A percentile compares a stretch with the other conserved stretches of the same genome.
These are phyloP conservation scores for Barnettozyma hawaiiensis DNA, from an alignment of 1,139 yeast species.

Conservation along the genomic window DNA sequence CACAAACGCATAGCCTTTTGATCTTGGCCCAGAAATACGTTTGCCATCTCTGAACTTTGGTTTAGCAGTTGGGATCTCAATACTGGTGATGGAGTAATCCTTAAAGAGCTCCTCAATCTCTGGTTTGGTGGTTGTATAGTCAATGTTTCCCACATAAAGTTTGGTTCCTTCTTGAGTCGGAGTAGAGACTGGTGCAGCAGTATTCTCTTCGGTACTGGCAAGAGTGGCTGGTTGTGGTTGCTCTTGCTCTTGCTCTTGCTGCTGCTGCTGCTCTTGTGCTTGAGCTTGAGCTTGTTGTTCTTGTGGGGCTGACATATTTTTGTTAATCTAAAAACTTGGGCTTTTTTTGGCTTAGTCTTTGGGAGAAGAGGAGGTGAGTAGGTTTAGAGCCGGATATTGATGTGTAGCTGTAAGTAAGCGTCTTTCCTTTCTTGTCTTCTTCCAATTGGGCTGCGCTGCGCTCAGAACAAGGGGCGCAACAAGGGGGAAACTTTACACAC, in stretches of 20 bases:
- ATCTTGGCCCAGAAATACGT: slow-evolving; percentile 8
- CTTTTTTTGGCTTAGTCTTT: neutral
- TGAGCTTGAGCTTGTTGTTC: no score
- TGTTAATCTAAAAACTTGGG: no score
- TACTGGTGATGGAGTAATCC: slow-evolving; percentile 17
- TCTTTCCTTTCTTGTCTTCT: neutral
- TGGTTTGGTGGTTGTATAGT: slow-evolving; percentile 19
- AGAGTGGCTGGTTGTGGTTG: neutral
- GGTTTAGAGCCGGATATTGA: neutral
- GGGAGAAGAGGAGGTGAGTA: neutral
- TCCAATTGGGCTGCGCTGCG: neutral
- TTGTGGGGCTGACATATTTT: neutral
- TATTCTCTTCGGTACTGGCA: neutral
- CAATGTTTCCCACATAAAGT: slow-evolving; percentile 24
- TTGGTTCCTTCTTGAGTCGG: slow-evolving; percentile 11
- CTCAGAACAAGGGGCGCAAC: neutral
- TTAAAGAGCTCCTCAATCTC: slow-evolving; percentile 24
- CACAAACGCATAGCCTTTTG: slow-evolving; percentile 24
- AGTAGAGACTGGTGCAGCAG: slow-evolving; percentile 4
- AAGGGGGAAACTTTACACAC: no score
- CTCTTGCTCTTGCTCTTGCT: slow-evolving; percentile 2
- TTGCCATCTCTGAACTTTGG: slow-evolving; percentile 10
- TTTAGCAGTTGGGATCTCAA: slow-evolving; percentile 19
- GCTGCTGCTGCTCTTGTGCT: no score
- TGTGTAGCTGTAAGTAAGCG: neutral